Evolutionary conservation across 768 basidiomycete genomes (phyloP).

Genomic region (Russula sp.): DNA sequence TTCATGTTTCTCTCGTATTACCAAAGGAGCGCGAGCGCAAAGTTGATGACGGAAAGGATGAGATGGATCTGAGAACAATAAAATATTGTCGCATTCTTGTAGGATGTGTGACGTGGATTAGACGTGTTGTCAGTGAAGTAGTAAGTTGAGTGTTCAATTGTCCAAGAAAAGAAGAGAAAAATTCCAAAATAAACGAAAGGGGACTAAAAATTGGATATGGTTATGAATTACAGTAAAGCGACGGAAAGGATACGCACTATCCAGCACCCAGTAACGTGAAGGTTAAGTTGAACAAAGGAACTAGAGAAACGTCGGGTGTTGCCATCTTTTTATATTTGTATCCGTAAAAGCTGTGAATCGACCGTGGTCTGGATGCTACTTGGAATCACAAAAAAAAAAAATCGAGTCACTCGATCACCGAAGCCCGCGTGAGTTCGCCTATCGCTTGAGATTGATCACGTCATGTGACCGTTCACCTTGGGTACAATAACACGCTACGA

Average conservation of each 20-base stretch:
- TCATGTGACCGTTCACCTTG: too few relatives aligned
- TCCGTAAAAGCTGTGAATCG: too few relatives aligned
- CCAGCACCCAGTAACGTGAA: neutral
- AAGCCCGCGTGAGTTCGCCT: too few relatives aligned
- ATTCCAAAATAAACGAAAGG: neutral
- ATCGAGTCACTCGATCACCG: too few relatives aligned
- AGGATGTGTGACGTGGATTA: neutral
- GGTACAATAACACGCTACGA: too few relatives aligned
- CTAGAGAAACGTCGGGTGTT: too few relatives aligned
- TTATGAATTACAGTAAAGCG: neutral
- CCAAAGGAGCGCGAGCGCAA: neutral
- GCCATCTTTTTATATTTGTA: too few relatives aligned
- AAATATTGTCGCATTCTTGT: neutral
- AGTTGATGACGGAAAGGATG: slow-evolving; percentile 2
- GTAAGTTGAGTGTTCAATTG: neutral
- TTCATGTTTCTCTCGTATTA: neutral
- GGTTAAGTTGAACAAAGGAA: neutral
- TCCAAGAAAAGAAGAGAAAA: neutral
- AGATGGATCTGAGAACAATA: neutral
- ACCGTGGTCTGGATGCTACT: too few relatives aligned
- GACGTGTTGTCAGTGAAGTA: too few relatives aligned
- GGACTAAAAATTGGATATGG: neutral
- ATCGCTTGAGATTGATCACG: too few relatives aligned
- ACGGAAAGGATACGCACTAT: neutral
- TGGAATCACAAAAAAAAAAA: too few relatives aligned